A percentile compares a stretch with the other conserved stretches of the same genome.
phyloP scores from a whole-genome alignment of 768 basidiomycete genomes.

The Boletus insuetus region DNA sequence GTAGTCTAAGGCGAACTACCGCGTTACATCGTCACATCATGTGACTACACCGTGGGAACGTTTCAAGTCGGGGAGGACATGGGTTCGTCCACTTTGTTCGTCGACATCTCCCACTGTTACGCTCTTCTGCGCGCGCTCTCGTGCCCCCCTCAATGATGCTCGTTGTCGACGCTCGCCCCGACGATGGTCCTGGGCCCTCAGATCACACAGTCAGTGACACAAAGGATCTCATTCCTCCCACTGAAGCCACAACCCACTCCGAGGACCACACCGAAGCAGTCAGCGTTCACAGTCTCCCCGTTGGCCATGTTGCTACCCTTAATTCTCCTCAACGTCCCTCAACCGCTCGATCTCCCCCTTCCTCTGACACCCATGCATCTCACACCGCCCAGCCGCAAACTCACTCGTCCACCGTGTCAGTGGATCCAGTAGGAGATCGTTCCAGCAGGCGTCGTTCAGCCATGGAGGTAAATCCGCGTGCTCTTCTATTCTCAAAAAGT shows the following conservation, averaged over 20 bases:
- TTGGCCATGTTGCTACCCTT: conserved; percentile 47
- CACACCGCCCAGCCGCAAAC: conserved; percentile 1
- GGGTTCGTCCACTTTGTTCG: neutral
- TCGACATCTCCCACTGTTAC: conserved; percentile 7
- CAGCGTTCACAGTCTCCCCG: conserved; percentile 61
- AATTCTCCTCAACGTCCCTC: conserved; percentile 33
- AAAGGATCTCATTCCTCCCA: neutral
- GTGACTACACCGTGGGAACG: conserved; percentile 18
- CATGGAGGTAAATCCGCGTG: conserved; percentile 48
- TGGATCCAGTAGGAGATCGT: conserved; percentile 34
- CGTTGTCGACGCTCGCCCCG: neutral
- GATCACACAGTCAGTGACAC: neutral
- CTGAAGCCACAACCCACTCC: neutral
- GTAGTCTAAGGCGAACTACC: too few relatives aligned
- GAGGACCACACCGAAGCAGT: conserved; percentile 45
- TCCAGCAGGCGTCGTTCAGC: conserved; percentile 48
- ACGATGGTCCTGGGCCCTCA: conserved; percentile 1
- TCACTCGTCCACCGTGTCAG: conserved; percentile 15
- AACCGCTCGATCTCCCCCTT: conserved; percentile 30
- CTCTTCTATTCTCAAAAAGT: conserved; percentile 7
- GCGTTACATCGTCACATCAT: neutral
- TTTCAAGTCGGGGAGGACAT: neutral
- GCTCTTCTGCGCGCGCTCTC: neutral
- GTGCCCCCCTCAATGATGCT: neutral
- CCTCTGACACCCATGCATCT: neutral